A percentile compares a stretch with the other conserved stretches of the same genome.
Conservation (phyloP, 1,139 yeast species). For the Sugiyamaella japonica region DNA sequence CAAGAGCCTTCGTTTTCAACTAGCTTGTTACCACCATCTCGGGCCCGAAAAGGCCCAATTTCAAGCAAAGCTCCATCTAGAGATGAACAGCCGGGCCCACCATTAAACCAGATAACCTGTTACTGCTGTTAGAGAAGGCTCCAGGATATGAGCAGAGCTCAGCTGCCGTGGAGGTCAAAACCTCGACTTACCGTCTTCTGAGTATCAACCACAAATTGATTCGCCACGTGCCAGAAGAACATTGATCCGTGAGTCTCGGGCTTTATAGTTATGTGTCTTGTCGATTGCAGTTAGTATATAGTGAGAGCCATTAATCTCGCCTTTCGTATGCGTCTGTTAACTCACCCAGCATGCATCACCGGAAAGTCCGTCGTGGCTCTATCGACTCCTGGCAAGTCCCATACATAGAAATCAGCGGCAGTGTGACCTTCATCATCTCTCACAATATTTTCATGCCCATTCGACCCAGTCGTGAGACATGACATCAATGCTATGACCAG, state of each 20-base stretch:
- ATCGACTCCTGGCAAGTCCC: constrained; percentile 41
- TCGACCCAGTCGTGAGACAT: background rate
- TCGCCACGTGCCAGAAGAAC: constrained; percentile 68
- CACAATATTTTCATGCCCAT: constrained; percentile 3
- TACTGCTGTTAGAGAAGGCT: constrained; percentile 1
- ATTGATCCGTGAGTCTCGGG: constrained; percentile 59
- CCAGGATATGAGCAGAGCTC: constrained; percentile 3
- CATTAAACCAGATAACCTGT: constrained; percentile 76
- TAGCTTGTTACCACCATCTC: constrained; percentile 46
- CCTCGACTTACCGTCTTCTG: constrained; percentile 33
- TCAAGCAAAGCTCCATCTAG: constrained; percentile 98
- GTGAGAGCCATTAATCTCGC: background rate
- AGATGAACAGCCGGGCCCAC: constrained; percentile 88
- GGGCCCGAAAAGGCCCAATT: constrained; percentile 79
- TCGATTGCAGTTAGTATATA: constrained; percentile 1
- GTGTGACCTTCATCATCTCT: constrained; percentile 11
- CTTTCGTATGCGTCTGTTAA: constrained; percentile 15
- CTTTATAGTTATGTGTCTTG: constrained; percentile 58
- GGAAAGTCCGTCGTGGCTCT: constrained; percentile 34
- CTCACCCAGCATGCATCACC: constrained; percentile 46
- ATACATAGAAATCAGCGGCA: constrained; percentile 42
- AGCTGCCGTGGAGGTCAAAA: constrained; percentile 16
- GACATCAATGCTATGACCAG: background rate
- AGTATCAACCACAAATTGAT: constrained; percentile 35
- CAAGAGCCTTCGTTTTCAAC: constrained; percentile 73